phyloP scores from a whole-genome alignment of 371 early-diverging fungal genomes.

The Phascolomyces articulosus region DNA sequence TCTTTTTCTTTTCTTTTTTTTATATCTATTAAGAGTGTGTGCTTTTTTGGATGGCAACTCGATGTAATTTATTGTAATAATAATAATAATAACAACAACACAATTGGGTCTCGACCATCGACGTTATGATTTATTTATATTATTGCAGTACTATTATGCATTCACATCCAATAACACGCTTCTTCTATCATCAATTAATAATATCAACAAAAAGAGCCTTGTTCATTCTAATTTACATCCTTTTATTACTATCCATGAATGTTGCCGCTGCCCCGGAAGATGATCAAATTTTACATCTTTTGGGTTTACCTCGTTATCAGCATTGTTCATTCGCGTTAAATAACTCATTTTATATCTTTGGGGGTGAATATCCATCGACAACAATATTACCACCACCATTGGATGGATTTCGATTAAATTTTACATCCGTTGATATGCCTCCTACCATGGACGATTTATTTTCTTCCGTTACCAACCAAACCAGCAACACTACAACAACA shows the following conservation, averaged over 20 bases:
- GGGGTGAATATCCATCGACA: conserved; percentile 4
- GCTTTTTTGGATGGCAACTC: conserved; percentile 5
- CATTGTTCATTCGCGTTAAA: conserved; percentile 21
- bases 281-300: background rate
- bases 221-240: background rate
- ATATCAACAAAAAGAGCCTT: background rate
- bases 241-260: background rate
- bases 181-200: background rate
- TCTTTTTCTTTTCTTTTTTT: conserved; percentile 1
- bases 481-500: too few species aligned
- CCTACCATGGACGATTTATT: conserved; percentile 4
- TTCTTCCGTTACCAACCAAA: background rate
- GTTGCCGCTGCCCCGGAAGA: background rate
- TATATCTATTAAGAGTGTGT: background rate
- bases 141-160: conserved; percentile 2
- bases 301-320: conserved; percentile 20
- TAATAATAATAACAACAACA: background rate
- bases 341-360: conserved; percentile 21
- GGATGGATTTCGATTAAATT: background rate
- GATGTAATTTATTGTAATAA: conserved; percentile 1
- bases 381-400: background rate
- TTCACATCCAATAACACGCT: background rate
- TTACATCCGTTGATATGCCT: background rate
- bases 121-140: conserved; percentile 2
- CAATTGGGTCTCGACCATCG: conserved; percentile 2